These are phyloP conservation scores for Aureobasidium sp. DNA, from an alignment of 2,329 filamentous ascomycete species.

Conservation along the genomic window DNA sequence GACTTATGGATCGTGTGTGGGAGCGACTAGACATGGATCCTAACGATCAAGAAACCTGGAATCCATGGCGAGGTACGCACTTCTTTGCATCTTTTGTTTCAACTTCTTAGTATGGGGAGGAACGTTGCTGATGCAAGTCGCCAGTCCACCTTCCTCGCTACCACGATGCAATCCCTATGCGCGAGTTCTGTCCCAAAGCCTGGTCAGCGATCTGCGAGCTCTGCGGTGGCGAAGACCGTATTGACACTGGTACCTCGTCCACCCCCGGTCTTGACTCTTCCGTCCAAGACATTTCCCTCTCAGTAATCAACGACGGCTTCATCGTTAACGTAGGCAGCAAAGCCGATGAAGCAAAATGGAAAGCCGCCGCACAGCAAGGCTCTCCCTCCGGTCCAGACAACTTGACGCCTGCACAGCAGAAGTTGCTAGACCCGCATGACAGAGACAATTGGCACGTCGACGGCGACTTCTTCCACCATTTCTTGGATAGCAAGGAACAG, in stretches of 20 bases:
- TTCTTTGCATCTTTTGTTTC: not conserved
- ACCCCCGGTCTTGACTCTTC: slow-evolving; percentile 16
- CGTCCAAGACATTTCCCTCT: not conserved
- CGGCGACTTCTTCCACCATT: slow-evolving; percentile 67
- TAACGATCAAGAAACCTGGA: slow-evolving; percentile 59
- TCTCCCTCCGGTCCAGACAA: not conserved
- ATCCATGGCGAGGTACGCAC: slow-evolving; percentile 45
- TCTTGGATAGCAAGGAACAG: slow-evolving; percentile 63
- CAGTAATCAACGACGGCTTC: slow-evolving; percentile 55
- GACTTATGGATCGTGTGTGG: slow-evolving; percentile 43
- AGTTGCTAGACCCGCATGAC: slow-evolving; percentile 29
- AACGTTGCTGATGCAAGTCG: slow-evolving; percentile 32
- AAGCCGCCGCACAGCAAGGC: slow-evolving; percentile 32
- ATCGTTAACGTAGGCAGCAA: slow-evolving; percentile 62
- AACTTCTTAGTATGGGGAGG: no score
- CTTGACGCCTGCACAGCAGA: not conserved
- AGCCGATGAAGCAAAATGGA: slow-evolving; percentile 41
- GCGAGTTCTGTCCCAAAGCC: slow-evolving; percentile 54
- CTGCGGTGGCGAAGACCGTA: slow-evolving; percentile 54
- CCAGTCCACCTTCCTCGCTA: slow-evolving; percentile 32
- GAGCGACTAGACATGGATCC: slow-evolving; percentile 58
- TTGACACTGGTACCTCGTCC: slow-evolving; percentile 39
- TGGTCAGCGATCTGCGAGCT: slow-evolving; percentile 62
- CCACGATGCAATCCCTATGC: not conserved
- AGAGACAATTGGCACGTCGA: slow-evolving; percentile 60